Evolutionary conservation across 441 rosid species (phyloP), one percentile per base, ranked within the genome.

Genomic region (Oxalis stricta): DNA sequence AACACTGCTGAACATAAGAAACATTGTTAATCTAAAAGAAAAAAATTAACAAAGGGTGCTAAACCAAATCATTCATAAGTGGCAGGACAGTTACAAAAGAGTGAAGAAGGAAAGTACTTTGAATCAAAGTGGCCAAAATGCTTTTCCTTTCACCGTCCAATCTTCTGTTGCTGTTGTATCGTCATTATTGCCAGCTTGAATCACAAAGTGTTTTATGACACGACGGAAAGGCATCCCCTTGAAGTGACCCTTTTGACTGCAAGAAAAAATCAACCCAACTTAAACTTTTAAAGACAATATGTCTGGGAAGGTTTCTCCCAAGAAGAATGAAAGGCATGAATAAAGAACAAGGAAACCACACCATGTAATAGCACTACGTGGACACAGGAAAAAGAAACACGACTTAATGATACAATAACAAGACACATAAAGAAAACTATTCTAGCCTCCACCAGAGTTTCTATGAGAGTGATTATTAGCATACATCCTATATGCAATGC

Each of bases 191-290:
- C 77, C 75, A 18, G 72, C 82, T 69, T 70, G 79, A 63, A 78
- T 70, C 52, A 75, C 59, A 35, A 60, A 72, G 55, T 72, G 75
- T 63, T 79, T 75, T 32, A 79, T 69, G 38, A 75, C 75, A 39
- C 55, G 70, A 20, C 50, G 67, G 39, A 79, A 75, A 56, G 62
- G 67, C 71, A 75, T 61, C 24, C 78, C 80, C 53, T 50, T 75
- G 65, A 72, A 72, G 33, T 64, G 63, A 40, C 80, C 83, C 51
- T 61, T 75, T 63, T 72, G 80, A 66, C 87, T 79, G 72, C 69
- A 44, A 38, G 48, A 53, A 29, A 28, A 53, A 38, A 41, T 32
- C 31, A 44, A 38, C 49, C 44, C n/a, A n/a, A n/a, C n/a, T n/a
- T n/a, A n/a, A n/a, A n/a, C n/a, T n/a, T n/a, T n/a, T n/a, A n/a